Base-by-base conservation (phyloP, 192 early-diverging fungal species). In the Coemansia sp. region DNA sequence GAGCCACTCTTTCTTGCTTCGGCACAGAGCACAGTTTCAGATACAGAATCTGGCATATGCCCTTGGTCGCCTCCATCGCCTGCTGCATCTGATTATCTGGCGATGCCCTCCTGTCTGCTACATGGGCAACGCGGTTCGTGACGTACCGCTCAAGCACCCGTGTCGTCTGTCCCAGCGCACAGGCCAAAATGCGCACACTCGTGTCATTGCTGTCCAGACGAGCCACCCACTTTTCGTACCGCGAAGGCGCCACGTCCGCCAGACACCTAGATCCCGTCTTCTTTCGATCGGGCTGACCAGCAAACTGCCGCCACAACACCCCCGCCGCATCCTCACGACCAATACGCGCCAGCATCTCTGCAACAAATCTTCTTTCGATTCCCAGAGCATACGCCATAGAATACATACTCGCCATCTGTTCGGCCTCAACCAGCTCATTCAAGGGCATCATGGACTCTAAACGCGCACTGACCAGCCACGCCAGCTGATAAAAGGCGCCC, bases 171-270 rank as follows among this genome's bases (percentile, higher is more conserved):
- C 25, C 43, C 2, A 52, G 29, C n/a, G n/a, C n/a, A n/a, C n/a
- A n/a, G n/a, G n/a, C n/a, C n/a, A n/a, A n/a, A n/a, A n/a, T n/a
- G n/a, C n/a, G n/a, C n/a, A n/a, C n/a, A n/a, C n/a, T n/a, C n/a
- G n/a, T n/a, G n/a, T n/a, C n/a, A n/a, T n/a, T n/a, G 38, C 53
- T 46, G 60, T 65, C 54, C 29, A 75, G 59, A 23, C 72, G 64
- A 9, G 72, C 72, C 23, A 60, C 72, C 72, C 72, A 75, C 33
- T 75, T 75, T 19, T 60, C 55, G 46, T 63, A 75, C 33, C 70
- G 54, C 46, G 58, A 60, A 2, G 51, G 48, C 25, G 45, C 26
- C 26, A 29, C 30, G 18, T 32, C 22, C 19, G 39, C 45, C 27
- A 34, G 23, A 5, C 25, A 24, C 3, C 15, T 1, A 8, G 22